phyloP scores from a whole-genome alignment of 78 protist species.

The Salpingoeca rosetta region DNA sequence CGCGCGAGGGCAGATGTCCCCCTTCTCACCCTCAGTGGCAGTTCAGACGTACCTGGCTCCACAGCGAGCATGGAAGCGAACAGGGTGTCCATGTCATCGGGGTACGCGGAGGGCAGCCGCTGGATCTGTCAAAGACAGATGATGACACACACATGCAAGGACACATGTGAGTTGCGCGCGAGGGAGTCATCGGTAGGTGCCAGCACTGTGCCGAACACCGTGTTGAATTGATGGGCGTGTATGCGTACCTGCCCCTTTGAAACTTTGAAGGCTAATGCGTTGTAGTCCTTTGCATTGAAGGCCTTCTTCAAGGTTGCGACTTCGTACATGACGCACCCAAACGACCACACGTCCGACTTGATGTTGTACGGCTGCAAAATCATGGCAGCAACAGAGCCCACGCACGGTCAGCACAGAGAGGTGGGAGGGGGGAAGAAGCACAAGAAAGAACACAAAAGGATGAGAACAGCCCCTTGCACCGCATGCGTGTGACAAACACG shows the following conservation, averaged over 20 bases:
- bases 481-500: too few relatives aligned
- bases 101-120: background rate
- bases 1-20: too few relatives aligned
- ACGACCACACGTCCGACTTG: constrained; percentile 43
- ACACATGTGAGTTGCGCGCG: too few relatives aligned
- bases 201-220: too few relatives aligned
- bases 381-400: background rate
- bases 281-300: constrained; percentile 16
- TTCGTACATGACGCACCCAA: constrained; percentile 56
- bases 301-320: constrained; percentile 28
- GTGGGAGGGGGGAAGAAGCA: background rate
- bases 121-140: too few relatives aligned
- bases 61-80: background rate
- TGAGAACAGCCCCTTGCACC: too few relatives aligned
- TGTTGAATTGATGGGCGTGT: too few relatives aligned
- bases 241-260: background rate
- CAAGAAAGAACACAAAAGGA: too few relatives aligned
- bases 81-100: background rate
- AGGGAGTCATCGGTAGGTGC: too few relatives aligned
- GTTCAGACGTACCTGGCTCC: background rate
- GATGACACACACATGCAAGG: too few relatives aligned
- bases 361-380: background rate
- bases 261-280: background rate
- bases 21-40: too few relatives aligned
- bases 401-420: background rate